Evolutionary conservation across 345 rosid species (phyloP), one percentile per base, ranked within the genome.

Genomic region (Corchorus capsularis): DNA sequence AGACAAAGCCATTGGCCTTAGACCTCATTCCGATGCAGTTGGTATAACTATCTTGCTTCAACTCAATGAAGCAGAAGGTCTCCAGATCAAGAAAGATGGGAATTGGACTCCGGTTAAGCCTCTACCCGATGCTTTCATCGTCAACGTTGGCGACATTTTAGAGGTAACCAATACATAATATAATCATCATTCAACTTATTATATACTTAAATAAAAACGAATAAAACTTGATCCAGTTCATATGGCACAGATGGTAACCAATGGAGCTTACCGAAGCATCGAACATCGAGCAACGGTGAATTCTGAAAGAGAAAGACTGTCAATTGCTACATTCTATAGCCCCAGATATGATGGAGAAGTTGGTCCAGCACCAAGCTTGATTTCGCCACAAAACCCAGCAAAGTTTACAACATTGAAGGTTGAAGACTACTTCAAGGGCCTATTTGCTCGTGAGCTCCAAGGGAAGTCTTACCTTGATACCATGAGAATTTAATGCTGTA

Each of bases 261-360:
- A 86, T 52, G 86, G 93, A 60, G 71, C 62, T 8, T 87, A 85
- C 50, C 61, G 77, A 15, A 86, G 91, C 82, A 76, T 85, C 0
- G 90, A 85, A 79, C 89, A 88, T 77, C 74, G 90, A 8, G 91
- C 82, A 27, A 73, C 79, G 37, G 89, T 90, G 49, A 86, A 85
- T 47, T 60, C 75, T 1, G 80, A 66, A 13, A 83, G 74, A 67
- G 91, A 86, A 67, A 85, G 88, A 53, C 74, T 86, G 52, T 90
- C 90, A 6, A 69, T 89, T 54, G 91, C 89, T 5, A 72, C 84
- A 53, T 88, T 88, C 78, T 77, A 73, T 32, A 72, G 66, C 34
- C 80, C 89, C 0, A 74, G 68, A 15, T 75, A 72, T 62, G 84
- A 78, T 50, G 78, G 85, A 8, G 75, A 77, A 17, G 60, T 87